Conservation (phyloP, 768 basidiomycete species). For the Pleurotus cornucopiae region DNA sequence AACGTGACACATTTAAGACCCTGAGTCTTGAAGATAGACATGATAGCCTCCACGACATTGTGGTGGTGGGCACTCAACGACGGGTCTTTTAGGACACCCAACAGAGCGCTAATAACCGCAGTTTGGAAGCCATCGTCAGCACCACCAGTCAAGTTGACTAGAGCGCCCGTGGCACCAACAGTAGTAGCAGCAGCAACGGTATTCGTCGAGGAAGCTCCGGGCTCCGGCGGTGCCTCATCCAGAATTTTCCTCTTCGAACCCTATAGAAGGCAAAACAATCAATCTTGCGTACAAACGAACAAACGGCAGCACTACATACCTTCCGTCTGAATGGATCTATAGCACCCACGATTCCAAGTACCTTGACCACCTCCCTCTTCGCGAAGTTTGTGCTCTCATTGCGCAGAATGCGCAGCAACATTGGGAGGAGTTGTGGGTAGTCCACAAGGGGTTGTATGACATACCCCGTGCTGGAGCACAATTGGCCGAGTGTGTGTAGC, state of each 20-base stretch:
- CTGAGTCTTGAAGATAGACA: constrained; percentile 99
- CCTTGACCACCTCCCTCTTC: constrained; percentile 87
- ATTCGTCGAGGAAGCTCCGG: no score
- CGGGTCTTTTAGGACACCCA: constrained; percentile 85
- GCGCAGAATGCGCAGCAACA: constrained; percentile 80
- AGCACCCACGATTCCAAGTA: constrained; percentile 93
- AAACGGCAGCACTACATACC: constrained; percentile 33
- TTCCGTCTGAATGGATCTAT: constrained; percentile 94
- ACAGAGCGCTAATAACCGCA: constrained; percentile 84
- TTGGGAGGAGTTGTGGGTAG: constrained; percentile 83
- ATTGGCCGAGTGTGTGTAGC: constrained; percentile 88
- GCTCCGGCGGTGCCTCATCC: constrained; percentile 41
- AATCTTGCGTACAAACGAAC: background rate
- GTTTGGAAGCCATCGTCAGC: constrained; percentile 98
- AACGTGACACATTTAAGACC: constrained; percentile 95
- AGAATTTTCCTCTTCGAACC: constrained; percentile 47
- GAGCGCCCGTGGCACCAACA: constrained; percentile 66
- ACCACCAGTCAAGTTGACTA: constrained; percentile 50
- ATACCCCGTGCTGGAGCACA: constrained; percentile 93
- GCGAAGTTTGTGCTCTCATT: constrained; percentile 72
- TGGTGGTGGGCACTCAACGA: constrained; percentile 84
- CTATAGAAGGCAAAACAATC: constrained; percentile 9
- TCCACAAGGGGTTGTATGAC: constrained; percentile 90
- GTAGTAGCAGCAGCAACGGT: constrained; percentile 55
- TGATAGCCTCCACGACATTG: constrained; percentile 93